Base-by-base conservation (phyloP, 2,329 filamentous ascomycete genomes). In the Immersiporthe knoxdaviesiana region DNA sequence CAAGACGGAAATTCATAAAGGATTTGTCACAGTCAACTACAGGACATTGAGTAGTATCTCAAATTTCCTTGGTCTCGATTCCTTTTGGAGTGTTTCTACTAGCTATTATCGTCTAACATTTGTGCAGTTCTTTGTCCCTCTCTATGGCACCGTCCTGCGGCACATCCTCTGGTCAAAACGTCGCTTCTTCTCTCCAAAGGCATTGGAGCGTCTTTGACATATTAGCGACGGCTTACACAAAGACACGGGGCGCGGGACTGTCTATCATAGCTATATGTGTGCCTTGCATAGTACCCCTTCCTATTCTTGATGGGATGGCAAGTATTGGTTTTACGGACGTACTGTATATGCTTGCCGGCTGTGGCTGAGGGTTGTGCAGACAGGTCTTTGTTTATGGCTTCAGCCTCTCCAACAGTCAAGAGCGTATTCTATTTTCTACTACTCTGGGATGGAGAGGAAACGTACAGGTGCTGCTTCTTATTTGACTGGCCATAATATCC, bases 311-410 rank as follows among this genome's bases (percentile, higher is more conserved):
- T 12, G 5, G 24, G 37, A 24, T 44, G 59, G 59, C 6, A 24
- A 2, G 8, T 10, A 24, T 39, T 10, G 0, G 14, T 27, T 21
- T n/a, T 24, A 63, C 44, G 44, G 44, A 6, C 44, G 44, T 47
- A 47, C 21, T 47, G 1, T 5, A n/a, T 18, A 32, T 32, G 41
- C n/a, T 50, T 63, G 37, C 32, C 27, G 35, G 35, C 35, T 35
- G 35, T 35, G 4, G 8, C 4, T 35, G 35, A 35, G 35, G 35
- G 4, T 4, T 35, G 35, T 35, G n/a, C n/a, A n/a, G 41, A 44
- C 16, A 7, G 30, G 27, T 56, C 63, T 64, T 64, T 64, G 63
- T n/a, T 64, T 32, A 64, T n/a, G 24, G 37, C n/a, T 5, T 41
- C 63, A 56, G 24, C 32, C 14, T 27, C 21, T 39, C 18, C 21